Conservation (phyloP, 2,329 filamentous ascomycete genomes). For the Orbilia ellipsospora region DNA sequence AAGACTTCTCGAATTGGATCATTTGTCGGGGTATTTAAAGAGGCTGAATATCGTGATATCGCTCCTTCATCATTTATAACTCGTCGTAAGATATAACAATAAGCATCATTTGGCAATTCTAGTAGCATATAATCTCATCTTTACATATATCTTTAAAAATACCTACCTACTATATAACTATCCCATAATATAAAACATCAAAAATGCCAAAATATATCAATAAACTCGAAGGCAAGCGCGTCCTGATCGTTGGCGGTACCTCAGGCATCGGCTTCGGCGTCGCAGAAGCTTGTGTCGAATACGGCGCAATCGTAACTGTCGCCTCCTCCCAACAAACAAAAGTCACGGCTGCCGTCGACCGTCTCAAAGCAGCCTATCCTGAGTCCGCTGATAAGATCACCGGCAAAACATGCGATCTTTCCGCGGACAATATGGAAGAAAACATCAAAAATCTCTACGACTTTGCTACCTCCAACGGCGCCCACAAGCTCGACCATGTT, state of each 20-base stretch:
- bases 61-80: too few species aligned
- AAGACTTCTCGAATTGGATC: too few species aligned
- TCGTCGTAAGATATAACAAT: too few species aligned
- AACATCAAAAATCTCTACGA: conserved; percentile 66
- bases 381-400: conserved; percentile 62
- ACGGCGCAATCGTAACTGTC: conserved; percentile 70
- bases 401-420: conserved; percentile 67
- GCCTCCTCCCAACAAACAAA: conserved; percentile 69
- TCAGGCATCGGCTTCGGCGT: conserved; percentile 73
- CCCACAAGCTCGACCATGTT: conserved; percentile 68
- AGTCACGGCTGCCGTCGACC: conserved; percentile 65
- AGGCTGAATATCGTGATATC: too few species aligned
- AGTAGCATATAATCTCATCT: too few species aligned
- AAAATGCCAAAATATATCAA: conserved; percentile 39
- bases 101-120: too few species aligned
- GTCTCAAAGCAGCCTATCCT: conserved; percentile 65
- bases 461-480: conserved; percentile 58
- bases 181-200: neutral
- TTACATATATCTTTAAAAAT: too few species aligned
- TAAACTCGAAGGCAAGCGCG: conserved; percentile 63
- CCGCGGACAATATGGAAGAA: conserved; percentile 64
- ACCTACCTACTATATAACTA: neutral
- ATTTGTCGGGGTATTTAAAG: too few species aligned
- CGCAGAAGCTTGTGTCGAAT: conserved; percentile 69
- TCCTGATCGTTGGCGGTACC: conserved; percentile 73